phyloP scores from a whole-genome alignment of 345 rosid species.

The Eucalyptus paniculata region DNA sequence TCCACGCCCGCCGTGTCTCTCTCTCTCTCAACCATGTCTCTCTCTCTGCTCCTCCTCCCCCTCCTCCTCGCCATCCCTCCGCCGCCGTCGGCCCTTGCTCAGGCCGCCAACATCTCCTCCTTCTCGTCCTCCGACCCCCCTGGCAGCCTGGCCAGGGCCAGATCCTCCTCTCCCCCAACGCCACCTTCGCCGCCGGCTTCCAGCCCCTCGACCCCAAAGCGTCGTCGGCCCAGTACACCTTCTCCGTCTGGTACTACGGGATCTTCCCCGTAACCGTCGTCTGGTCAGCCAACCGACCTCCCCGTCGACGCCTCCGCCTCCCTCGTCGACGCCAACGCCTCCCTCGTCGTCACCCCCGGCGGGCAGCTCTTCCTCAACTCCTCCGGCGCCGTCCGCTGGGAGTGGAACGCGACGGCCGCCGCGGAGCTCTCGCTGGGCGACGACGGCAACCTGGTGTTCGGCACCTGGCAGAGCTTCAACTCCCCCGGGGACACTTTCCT shows the following conservation, averaged over 20 bases:
- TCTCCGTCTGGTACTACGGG: slow-evolving; percentile 41
- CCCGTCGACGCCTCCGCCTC: neutral
- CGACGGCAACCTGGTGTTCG: slow-evolving; percentile 29
- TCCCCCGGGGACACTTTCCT: slow-evolving; percentile 28
- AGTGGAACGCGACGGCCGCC: neutral
- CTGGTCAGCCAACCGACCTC: slow-evolving; percentile 26
- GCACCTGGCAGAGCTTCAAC: slow-evolving; percentile 24
- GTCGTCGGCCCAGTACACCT: neutral
- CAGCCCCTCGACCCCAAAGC: neutral
- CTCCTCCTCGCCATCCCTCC: slow-evolving; percentile 1
- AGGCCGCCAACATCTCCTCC: slow-evolving; percentile 2
- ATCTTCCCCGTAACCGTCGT: slow-evolving; percentile 3
- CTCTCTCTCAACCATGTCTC: neutral
- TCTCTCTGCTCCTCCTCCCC: neutral
- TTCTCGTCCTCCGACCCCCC: slow-evolving; percentile 24
- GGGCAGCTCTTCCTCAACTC: slow-evolving; percentile 19
- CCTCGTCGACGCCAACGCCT: neutral
- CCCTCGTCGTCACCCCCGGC: slow-evolving; percentile 6
- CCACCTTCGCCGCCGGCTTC: slow-evolving; percentile 53
- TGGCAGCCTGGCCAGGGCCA: slow-evolving; percentile 28
- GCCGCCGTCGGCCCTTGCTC: slow-evolving; percentile 9
- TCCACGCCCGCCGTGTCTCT: neutral
- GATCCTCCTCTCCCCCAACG: slow-evolving; percentile 27
- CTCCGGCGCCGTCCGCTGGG: slow-evolving; percentile 15
- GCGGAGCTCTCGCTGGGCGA: slow-evolving; percentile 9